Base-by-base conservation (phyloP, 805 yeast species). In the Wickerhamiella siamensis region DNA sequence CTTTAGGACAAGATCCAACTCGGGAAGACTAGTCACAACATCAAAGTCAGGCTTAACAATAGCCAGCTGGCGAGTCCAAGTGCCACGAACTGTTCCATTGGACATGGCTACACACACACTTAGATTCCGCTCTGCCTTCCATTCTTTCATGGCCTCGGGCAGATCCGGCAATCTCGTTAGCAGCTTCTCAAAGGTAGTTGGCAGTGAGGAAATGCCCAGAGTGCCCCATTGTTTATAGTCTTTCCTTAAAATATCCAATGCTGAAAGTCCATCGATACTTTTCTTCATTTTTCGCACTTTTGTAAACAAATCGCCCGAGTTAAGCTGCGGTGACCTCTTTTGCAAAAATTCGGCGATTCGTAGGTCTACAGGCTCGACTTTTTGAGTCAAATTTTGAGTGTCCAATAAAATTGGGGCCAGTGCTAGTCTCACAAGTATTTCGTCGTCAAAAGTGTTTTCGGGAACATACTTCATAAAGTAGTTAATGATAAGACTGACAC, bases 131-230 rank as follows among this genome's bases (percentile, higher is more conserved):
- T 60, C 56, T 27, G 42, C 42, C 3, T 62, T 62, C 45, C 54
- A 64, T 21, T 52, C 44, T 3, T 51, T 44, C 33, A 63, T 47
- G 36, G 47, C 66, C 40, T 40, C 31, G 20, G 52, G 52, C 14
- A 65, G 50, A 14, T 50, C 47, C 10, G 49, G 54, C 43, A 54
- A 58, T 14, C 56, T 49, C 4, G 49, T 41, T 10, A 51, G 21
- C 0, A 82, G 49, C 75, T 81, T 79, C 4, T 62, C 59, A 22
- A 79, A 58, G 0, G 83, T 67, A 55, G 73, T 77, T 2, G 79
- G 82, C 8, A 79, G 61, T 0, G 95, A 79, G 37, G 87, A 72
- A 52, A 88, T 79, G 0, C 97, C 97, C 10, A 84, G 65, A 4
- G 48, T 58, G 2, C 59, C 65, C 63, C 79, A 86, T 52, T 74